Conservation (phyloP, 495 filamentous ascomycete species). For the Apodospora peruviana region DNA sequence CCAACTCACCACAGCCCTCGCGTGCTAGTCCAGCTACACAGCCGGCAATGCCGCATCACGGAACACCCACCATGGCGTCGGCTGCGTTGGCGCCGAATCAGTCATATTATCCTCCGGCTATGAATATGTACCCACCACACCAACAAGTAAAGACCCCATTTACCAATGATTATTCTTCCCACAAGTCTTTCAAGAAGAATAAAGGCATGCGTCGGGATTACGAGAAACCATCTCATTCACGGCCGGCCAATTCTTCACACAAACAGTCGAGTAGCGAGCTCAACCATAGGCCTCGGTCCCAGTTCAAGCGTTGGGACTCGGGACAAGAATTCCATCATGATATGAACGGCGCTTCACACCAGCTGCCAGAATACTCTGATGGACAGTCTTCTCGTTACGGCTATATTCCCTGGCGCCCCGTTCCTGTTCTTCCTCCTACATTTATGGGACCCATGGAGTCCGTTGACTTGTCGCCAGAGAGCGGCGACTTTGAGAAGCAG, state of each 20-base stretch:
- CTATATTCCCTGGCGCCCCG: conserved; percentile 23
- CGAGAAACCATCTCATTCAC: conserved; percentile 38
- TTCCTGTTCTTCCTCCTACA: conserved; percentile 31
- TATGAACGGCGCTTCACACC: conserved; percentile 13
- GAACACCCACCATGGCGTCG: conserved; percentile 62
- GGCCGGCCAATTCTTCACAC: conserved; percentile 24
- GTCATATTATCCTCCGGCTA: conserved; percentile 48
- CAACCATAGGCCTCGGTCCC: conserved; percentile 27
- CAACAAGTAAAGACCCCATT: conserved; percentile 62
- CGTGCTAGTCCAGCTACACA: conserved; percentile 64
- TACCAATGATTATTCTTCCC: conserved; percentile 31
- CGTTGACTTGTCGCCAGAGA: conserved; percentile 62
- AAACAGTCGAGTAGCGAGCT: conserved; percentile 21
- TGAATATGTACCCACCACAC: conserved; percentile 40
- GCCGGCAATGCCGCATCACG: conserved; percentile 54
- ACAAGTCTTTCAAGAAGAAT: conserved; percentile 34
- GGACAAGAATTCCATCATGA: conserved; percentile 17
- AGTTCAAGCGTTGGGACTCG: conserved; percentile 36
- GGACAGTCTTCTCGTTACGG: conserved; percentile 16
- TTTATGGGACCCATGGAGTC: conserved; percentile 37
- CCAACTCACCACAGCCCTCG: conserved; percentile 61
- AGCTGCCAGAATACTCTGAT: conserved; percentile 19
- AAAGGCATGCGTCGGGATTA: conserved; percentile 34
- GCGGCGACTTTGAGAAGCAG: conserved; percentile 65
- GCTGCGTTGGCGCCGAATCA: conserved; percentile 52